Evolutionary conservation across 768 basidiomycete species (phyloP), one percentile per base, ranked within the genome.

Genomic region (Pleurotus sapidus): DNA sequence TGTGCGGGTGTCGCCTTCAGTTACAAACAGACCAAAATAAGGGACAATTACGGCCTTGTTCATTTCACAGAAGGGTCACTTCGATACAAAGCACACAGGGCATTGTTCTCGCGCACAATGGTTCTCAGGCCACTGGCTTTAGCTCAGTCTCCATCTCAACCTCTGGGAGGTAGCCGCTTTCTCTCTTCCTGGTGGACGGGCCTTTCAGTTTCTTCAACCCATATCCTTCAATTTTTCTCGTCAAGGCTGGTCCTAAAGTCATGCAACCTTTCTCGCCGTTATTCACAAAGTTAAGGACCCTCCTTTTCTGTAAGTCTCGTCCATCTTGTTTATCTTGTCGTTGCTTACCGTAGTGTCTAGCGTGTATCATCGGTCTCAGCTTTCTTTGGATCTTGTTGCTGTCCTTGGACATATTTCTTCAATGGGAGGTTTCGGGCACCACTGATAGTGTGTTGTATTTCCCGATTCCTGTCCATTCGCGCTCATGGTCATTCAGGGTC

Each of bases 311-410:
- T 69, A n/a, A 49, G 68, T 63, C 7, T 27, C 54, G 15, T 14
- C 6, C 4, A n/a, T 25, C n/a, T 39, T 23, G 20, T 45, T 14
- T 12, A n/a, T 14, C 17, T 37, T 25, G 3, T 30, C 24, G 18
- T 17, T 12, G 18, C 30, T 38, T 12, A 45, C 18, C 8, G n/a
- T 38, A 15, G 15, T 46, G 17, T 17, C 9, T 49, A 86, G 84
- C 71, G 1, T 69, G 73, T 55, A 76, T 80, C 38, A 68, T 74
- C 38, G 42, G 78, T 55, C 59, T 78, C 15, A 75, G 77, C 63
- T 71, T 85, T 57, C 49, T 81, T 42, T 85, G 81, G 80, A 72
- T 74, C 34, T 66, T 76, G 15, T 58, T 83, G 51, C 64, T 84
- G 34, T 83, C 70, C 49, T 64, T 83, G 9, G 71, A 78, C 53